Evolutionary conservation across 192 early-diverging fungal species (phyloP).

Genomic region (Backusella macrospora): DNA sequence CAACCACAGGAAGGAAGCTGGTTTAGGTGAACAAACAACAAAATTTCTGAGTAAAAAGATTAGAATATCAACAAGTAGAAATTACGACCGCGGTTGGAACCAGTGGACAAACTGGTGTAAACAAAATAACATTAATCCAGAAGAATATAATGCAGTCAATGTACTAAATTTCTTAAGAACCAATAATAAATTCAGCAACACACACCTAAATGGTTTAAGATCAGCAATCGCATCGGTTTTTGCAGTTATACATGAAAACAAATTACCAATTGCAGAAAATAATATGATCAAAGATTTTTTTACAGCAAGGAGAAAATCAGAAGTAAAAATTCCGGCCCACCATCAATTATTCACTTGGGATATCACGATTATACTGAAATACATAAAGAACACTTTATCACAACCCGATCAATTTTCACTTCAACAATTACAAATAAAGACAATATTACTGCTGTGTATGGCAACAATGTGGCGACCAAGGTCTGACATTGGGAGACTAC

Average conservation of each 20-base stretch:
- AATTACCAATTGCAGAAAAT: background rate
- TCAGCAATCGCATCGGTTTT: background rate
- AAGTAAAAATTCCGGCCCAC: background rate
- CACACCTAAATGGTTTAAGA: background rate
- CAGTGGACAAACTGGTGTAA: background rate
- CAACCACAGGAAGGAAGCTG: background rate
- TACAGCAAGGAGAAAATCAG: background rate
- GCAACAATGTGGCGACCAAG: constrained; percentile 11
- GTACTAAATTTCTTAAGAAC: background rate
- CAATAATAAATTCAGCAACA: no score
- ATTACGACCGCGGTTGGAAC: background rate
- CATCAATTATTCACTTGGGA: background rate
- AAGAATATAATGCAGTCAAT: background rate
- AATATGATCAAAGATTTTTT: background rate
- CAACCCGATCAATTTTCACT: background rate
- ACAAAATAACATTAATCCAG: background rate
- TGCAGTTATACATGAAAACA: background rate
- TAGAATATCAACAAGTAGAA: background rate
- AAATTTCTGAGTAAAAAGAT: background rate
- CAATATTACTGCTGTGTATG: background rate
- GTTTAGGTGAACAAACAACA: background rate
- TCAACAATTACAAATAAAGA: background rate
- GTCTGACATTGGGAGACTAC: background rate
- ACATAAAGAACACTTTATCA: background rate
- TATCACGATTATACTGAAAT: background rate